Percentiles rank a stretch among this genome's conserved stretches.
Conservation (phyloP, 2,329 filamentous ascomycete species). For the Claviceps monticola region DNA sequence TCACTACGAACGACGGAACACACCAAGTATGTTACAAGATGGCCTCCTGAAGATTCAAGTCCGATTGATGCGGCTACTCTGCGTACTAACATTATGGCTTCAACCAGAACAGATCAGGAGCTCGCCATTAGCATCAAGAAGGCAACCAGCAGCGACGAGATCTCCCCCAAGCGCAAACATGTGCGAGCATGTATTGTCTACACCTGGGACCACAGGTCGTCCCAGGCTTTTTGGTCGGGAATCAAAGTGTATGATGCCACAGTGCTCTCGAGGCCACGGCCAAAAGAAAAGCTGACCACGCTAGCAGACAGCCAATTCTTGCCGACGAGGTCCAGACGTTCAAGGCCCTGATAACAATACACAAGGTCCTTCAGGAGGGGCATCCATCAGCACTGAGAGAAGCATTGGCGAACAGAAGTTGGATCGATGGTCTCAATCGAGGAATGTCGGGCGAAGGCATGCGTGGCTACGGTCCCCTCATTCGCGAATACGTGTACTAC, state of each 20-base stretch:
- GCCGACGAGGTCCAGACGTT: conserved; percentile 98
- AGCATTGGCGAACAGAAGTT: conserved; percentile 74
- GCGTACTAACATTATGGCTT: neutral
- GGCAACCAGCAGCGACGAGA: conserved; percentile 54
- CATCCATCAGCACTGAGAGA: conserved; percentile 80
- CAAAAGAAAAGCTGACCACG: neutral
- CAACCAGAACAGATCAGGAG: conserved; percentile 49
- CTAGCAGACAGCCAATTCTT: conserved; percentile 74
- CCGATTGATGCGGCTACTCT: neutral
- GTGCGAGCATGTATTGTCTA: conserved; percentile 96
- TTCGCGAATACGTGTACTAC: conserved; percentile 94
- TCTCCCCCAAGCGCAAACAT: conserved; percentile 72
- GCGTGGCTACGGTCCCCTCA: conserved; percentile 81
- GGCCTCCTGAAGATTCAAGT: neutral
- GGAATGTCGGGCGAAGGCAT: conserved; percentile 73
- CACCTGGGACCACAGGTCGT: conserved; percentile 97
- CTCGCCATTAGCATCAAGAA: conserved; percentile 58
- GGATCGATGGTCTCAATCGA: conserved; percentile 85
- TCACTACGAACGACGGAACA: conserved; percentile 21
- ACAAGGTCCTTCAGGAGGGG: conserved; percentile 95
- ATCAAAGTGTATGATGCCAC: conserved; percentile 77
- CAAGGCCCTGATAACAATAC: conserved; percentile 92
- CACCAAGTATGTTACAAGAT: conserved; percentile 18
- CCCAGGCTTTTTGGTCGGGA: conserved; percentile 87
- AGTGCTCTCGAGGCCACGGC: neutral